Base-by-base conservation (phyloP, 106 monocot species). In the Dendrobium chrysotoxum region DNA sequence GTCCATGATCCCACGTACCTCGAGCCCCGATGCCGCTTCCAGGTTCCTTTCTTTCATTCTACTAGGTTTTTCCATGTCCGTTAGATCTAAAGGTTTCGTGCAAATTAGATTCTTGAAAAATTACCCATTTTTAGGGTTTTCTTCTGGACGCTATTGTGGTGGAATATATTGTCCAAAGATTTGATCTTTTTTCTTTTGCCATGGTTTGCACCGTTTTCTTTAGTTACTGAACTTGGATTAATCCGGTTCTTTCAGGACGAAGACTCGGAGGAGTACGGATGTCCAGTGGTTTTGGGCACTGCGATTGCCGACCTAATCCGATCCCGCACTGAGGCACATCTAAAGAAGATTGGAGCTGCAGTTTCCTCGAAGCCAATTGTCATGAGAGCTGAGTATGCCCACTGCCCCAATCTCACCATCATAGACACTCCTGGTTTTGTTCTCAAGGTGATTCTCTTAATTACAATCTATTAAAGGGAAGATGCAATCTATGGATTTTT, bases 351-450 rank as follows among this genome's bases (percentile, higher is more conserved):
- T 42, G 83, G 90, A 53, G 81, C 88, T 75, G 89, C 99, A 2
- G 99, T 99, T 0, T 95, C 99, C 10, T 78, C 87, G 2, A 99
- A 95, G 77, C 93, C 99, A 39, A 99, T 99, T 42, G 93, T 95
- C 20, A 99, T 99, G 99, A 89, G 95, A 75, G 93, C 91, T 17
- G 95, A 99, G 86, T 99, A 95, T 85, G 91, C 99, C 77, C 91
- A 99, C 47, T 95, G 99, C 61, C 99, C 99, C 44, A 99, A 99
- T 70, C 95, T 95, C 65, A 99, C 95, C 78, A 93, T 99, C 50
- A 99, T 99, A n/a, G 95, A 99, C 79, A 95, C 99, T 7, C 95
- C 99, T 40, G 99, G 99, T 82, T 99, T 99, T 84, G 91, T 99
- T 73, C 93, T 95, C 74, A 95, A 99, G 99, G 95, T 99, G 18